Evolutionary conservation across 2,329 filamentous ascomycete species (phyloP).

Genomic region (Xenosphaeropsis pyriputrescens): DNA sequence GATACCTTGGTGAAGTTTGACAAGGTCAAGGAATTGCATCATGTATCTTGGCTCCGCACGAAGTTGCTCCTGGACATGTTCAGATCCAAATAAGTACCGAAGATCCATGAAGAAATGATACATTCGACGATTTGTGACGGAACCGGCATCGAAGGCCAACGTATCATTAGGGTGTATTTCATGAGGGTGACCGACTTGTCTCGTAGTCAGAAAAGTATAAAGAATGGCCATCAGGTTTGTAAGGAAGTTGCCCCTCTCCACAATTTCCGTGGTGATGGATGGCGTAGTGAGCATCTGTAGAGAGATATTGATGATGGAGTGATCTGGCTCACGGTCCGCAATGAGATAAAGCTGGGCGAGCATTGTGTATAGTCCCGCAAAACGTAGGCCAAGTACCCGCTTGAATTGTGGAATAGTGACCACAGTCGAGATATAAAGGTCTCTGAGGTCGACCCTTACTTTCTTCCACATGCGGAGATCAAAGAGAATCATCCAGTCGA

Average conservation of each 20-base stretch:
- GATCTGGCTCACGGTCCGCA: slow-evolving; percentile 88
- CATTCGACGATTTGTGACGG: slow-evolving; percentile 86
- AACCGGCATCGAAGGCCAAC: slow-evolving; percentile 84
- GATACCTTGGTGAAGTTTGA: slow-evolving; percentile 93
- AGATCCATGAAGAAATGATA: slow-evolving; percentile 97
- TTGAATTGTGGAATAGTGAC: slow-evolving; percentile 96
- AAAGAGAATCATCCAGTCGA: slow-evolving; percentile 91
- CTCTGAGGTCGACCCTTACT: slow-evolving; percentile 74
- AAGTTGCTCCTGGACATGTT: slow-evolving; percentile 75
- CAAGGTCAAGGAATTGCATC: slow-evolving; percentile 86
- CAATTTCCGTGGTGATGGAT: slow-evolving; percentile 89
- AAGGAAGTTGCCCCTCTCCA: slow-evolving; percentile 88
- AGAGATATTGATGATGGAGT: slow-evolving; percentile 96
- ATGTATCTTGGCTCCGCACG: slow-evolving; percentile 76
- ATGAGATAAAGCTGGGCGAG: slow-evolving; percentile 91
- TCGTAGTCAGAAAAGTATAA: slow-evolving; percentile 91
- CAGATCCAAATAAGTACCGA: slow-evolving; percentile 77
- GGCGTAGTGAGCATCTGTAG: slow-evolving; percentile 94
- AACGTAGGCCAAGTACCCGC: slow-evolving; percentile 78
- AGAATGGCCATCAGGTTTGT: slow-evolving; percentile 91
- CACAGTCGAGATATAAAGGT: slow-evolving; percentile 92
- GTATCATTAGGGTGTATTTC: slow-evolving; percentile 78
- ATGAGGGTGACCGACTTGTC: slow-evolving; percentile 88
- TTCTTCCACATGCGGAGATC: slow-evolving; percentile 96
- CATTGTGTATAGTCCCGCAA: slow-evolving; percentile 87